Evolutionary conservation across 352 stramenopile genomes (phyloP).

Genomic region (Phytophthora foliorum): DNA sequence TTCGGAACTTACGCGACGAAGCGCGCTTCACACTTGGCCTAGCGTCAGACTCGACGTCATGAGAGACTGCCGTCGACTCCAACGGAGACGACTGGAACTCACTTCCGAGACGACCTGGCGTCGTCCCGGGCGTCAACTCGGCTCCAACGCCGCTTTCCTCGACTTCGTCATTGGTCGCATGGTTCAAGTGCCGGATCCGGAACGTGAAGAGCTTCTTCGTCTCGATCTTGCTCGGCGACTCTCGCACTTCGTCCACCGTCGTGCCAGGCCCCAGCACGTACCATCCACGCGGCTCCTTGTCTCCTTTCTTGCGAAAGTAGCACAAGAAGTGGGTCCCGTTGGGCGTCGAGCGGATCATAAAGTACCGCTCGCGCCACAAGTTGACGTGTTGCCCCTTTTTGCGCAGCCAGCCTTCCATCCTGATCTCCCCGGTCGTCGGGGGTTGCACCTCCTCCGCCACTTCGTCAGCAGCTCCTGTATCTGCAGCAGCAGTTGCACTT

Average conservation of each 20-base stretch:
- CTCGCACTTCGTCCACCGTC: constrained; percentile 85
- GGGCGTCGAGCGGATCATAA: constrained; percentile 87
- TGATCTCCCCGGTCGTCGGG: constrained; percentile 68
- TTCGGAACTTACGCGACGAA: constrained; percentile 69
- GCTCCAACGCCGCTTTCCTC: constrained; percentile 42
- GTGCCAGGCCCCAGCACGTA: constrained; percentile 84
- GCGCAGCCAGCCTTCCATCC: constrained; percentile 88
- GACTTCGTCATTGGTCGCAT: constrained; percentile 57
- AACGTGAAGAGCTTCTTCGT: constrained; percentile 90
- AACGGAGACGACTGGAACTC: constrained; percentile 47
- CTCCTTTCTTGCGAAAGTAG: constrained; percentile 88
- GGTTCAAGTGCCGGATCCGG: constrained; percentile 72
- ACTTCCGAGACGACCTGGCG: constrained; percentile 31
- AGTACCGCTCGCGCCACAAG: constrained; percentile 88
- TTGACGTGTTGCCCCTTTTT: constrained; percentile 91
- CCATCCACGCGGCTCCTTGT: constrained; percentile 85
- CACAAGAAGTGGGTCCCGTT: constrained; percentile 86
- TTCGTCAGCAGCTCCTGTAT: constrained; percentile 7
- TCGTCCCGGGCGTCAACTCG: constrained; percentile 33
- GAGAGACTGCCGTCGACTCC: constrained; percentile 29
- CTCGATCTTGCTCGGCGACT: constrained; percentile 90
- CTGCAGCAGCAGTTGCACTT: constrained; percentile 13
- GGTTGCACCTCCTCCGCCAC: constrained; percentile 19
- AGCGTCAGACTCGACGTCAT: constrained; percentile 55
- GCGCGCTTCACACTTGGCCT: constrained; percentile 56